phyloP scores from a whole-genome alignment of 371 early-diverging fungal genomes.

The Nematocida sp. region DNA sequence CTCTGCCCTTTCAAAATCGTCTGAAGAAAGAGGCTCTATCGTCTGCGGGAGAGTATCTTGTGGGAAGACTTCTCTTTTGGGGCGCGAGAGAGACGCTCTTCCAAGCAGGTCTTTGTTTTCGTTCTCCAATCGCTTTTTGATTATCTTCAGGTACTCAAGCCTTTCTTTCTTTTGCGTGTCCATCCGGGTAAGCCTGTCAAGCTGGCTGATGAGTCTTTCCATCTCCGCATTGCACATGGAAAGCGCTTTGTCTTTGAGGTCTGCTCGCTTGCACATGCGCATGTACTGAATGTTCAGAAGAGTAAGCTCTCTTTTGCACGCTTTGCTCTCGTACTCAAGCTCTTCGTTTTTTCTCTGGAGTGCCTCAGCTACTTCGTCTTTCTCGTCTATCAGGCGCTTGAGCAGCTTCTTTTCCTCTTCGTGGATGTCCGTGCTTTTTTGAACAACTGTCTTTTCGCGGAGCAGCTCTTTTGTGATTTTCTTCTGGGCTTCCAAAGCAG shows the following conservation, averaged over 20 bases:
- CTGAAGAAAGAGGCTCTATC: not conserved
- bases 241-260: conserved; percentile 53
- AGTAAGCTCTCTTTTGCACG: conserved; percentile 22
- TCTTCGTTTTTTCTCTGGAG: conserved; percentile 28
- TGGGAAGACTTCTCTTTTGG: not conserved
- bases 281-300: conserved; percentile 40
- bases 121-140: conserved; percentile 49
- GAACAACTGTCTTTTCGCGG: conserved; percentile 42
- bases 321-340: conserved; percentile 25
- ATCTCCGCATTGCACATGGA: conserved; percentile 57
- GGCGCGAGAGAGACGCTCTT: not conserved
- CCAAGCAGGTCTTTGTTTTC: conserved; percentile 14
- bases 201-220: conserved; percentile 29
- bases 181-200: conserved; percentile 51
- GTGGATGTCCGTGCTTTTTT: conserved; percentile 39
- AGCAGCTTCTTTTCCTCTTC: conserved; percentile 53
- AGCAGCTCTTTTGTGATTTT: conserved; percentile 53
- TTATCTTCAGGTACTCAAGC: conserved; percentile 44
- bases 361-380: conserved; percentile 35
- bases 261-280: conserved; percentile 43
- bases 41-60: not conserved
- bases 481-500: conserved; percentile 57
- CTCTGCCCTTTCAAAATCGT: not conserved
- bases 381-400: conserved; percentile 49
- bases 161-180: conserved; percentile 48